phyloP scores from a whole-genome alignment of 257 asterid genomes.

The Vinca minor region DNA sequence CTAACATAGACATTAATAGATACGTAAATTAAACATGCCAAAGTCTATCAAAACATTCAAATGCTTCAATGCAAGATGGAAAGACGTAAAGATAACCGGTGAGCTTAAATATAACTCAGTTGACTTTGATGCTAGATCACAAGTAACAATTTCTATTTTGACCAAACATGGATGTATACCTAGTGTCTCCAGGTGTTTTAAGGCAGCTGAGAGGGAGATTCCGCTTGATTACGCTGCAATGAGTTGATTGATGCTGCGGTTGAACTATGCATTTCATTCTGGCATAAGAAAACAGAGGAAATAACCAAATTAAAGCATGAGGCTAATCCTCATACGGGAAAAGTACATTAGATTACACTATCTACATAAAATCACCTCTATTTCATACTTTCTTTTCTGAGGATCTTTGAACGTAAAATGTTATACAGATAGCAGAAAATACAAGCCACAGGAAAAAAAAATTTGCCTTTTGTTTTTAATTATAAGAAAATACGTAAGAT shows the following conservation, averaged over 20 bases:
- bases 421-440: neutral
- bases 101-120: too few species aligned
- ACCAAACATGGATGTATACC: neutral
- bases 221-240: neutral
- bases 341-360: neutral
- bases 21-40: neutral
- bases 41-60: neutral
- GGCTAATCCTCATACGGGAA: neutral
- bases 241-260: neutral
- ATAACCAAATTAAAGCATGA: neutral
- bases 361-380: neutral
- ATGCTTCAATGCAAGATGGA: neutral
- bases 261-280: constrained; percentile 5
- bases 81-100: too few species aligned
- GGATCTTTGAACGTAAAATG: neutral
- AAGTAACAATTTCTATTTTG: neutral
- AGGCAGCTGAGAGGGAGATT: neutral
- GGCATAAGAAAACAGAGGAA: constrained; percentile 1
- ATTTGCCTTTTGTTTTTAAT: neutral
- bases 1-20: neutral
- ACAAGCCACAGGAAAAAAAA: neutral
- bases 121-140: too few species aligned
- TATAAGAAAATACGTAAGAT: neutral
- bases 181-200: neutral
- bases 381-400: neutral